phyloP scores from a whole-genome alignment of 768 basidiomycete genomes.

The Auriscalpium vulgare region DNA sequence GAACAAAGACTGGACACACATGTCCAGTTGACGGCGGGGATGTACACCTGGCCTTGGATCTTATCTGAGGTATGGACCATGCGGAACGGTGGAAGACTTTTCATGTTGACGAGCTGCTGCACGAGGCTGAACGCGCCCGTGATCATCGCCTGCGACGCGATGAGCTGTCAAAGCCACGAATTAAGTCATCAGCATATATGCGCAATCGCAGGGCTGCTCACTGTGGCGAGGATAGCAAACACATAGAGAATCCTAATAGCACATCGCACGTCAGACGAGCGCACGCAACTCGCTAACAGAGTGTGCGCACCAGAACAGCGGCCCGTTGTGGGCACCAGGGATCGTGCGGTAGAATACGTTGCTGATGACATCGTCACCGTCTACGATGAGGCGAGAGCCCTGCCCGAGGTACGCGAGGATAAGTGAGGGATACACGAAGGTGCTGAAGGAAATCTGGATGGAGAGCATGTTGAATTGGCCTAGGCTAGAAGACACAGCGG shows the following conservation, averaged over 20 bases:
- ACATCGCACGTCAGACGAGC: not conserved
- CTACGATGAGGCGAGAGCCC: slow-evolving; percentile 50
- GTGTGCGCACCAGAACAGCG: slow-evolving; percentile 47
- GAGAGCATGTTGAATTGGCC: slow-evolving; percentile 60
- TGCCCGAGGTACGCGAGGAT: slow-evolving; percentile 65
- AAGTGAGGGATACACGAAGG: slow-evolving; percentile 51
- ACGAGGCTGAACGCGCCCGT: slow-evolving; percentile 55
- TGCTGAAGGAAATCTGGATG: slow-evolving; percentile 50
- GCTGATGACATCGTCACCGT: slow-evolving; percentile 38
- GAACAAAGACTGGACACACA: slow-evolving; percentile 19
- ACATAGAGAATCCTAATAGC: slow-evolving; percentile 47
- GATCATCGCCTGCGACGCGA: slow-evolving; percentile 63
- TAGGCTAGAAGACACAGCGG: slow-evolving; percentile 29
- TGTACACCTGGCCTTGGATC: slow-evolving; percentile 58
- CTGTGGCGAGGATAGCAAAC: slow-evolving; percentile 58
- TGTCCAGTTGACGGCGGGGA: slow-evolving; percentile 55
- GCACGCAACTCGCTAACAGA: not conserved
- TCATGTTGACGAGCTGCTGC: slow-evolving; percentile 60
- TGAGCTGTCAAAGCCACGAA: slow-evolving; percentile 28
- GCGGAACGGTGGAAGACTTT: slow-evolving; percentile 47
- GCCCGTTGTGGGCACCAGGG: slow-evolving; percentile 45
- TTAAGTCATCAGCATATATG: not conserved
- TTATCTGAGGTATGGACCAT: slow-evolving; percentile 55
- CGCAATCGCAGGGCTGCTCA: slow-evolving; percentile 21
- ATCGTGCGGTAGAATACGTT: slow-evolving; percentile 62